Percentiles rank a stretch among this genome's conserved stretches.
These are phyloP conservation scores for Thinopyrum elongatum DNA, from an alignment of 176 grass and related monocot species.

Conservation along the genomic window DNA sequence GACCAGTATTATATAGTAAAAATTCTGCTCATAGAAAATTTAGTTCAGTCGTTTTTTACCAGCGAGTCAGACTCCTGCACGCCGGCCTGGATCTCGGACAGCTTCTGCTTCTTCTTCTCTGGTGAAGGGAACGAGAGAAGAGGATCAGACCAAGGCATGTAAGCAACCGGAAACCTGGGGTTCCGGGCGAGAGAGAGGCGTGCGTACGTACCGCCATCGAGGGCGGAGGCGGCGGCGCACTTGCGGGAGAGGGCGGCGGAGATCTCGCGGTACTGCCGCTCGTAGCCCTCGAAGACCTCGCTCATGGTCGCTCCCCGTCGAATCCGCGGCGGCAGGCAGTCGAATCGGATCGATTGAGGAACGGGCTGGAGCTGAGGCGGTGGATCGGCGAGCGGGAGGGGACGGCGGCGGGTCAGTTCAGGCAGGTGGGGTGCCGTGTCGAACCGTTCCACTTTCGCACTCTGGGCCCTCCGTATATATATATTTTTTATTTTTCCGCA, in stretches of 20 bases:
- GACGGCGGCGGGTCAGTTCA: too few species aligned
- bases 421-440: neutral
- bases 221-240: slow-evolving; percentile 53
- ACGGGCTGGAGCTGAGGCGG: neutral
- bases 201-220: slow-evolving; percentile 47
- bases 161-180: neutral
- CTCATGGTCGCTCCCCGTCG: slow-evolving; percentile 39
- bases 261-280: slow-evolving; percentile 75
- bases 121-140: neutral
- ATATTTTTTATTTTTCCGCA: too few species aligned
- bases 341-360: slow-evolving; percentile 5
- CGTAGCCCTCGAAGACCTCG: slow-evolving; percentile 89
- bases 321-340: neutral
- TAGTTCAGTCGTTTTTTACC: slow-evolving; percentile 25
- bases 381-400: neutral
- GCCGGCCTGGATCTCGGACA: slow-evolving; percentile 69
- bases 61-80: slow-evolving; percentile 72
- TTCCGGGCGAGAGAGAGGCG: neutral
- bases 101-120: slow-evolving; percentile 83
- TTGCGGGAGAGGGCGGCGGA: slow-evolving; percentile 60
- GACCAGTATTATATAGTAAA: neutral
- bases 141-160: neutral
- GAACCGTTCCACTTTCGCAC: too few species aligned
- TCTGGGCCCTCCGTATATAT: too few species aligned
- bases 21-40: neutral